Conservation (phyloP, 2,329 filamentous ascomycete species). For the Fusarium burgessii region DNA sequence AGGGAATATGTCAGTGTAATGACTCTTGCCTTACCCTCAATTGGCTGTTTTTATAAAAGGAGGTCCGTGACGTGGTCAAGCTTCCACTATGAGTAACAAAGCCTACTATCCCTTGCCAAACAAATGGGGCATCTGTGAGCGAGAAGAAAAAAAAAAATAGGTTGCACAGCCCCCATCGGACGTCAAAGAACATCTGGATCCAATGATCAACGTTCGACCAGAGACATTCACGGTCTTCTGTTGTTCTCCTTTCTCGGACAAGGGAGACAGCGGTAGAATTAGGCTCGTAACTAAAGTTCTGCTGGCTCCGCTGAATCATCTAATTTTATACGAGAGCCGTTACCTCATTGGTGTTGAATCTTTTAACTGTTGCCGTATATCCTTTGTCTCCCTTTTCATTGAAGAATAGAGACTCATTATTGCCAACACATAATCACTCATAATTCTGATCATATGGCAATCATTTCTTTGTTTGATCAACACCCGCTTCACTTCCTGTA, state of each 20-base stretch:
- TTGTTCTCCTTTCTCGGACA: slow-evolving; percentile 11
- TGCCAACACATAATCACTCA: not conserved
- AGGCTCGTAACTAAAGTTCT: slow-evolving; percentile 40
- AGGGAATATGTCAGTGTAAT: slow-evolving; percentile 20
- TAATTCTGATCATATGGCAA: slow-evolving; percentile 17
- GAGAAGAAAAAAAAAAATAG: slow-evolving; percentile 16
- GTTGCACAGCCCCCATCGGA: slow-evolving; percentile 31
- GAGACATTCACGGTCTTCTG: not conserved
- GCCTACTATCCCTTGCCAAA: slow-evolving; percentile 30
- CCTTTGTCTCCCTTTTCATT: not conserved
- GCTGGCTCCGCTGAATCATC: slow-evolving; percentile 17
- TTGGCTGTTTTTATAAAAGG: slow-evolving; percentile 36
- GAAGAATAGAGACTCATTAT: not conserved
- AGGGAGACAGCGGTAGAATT: slow-evolving; percentile 27
- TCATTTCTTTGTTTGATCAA: slow-evolving; percentile 28
- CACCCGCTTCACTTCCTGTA: slow-evolving; percentile 1
- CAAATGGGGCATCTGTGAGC: slow-evolving; percentile 19
- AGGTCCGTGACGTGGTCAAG: slow-evolving; percentile 44
- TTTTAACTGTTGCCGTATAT: not conserved
- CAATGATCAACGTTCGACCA: slow-evolving; percentile 21
- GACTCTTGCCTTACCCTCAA: slow-evolving; percentile 35
- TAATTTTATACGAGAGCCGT: slow-evolving; percentile 27
- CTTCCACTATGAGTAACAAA: slow-evolving; percentile 28
- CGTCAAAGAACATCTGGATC: slow-evolving; percentile 18
- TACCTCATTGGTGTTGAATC: slow-evolving; percentile 1